Conservation (phyloP, 371 early-diverging fungal genomes). For the Mortierella sp. region DNA sequence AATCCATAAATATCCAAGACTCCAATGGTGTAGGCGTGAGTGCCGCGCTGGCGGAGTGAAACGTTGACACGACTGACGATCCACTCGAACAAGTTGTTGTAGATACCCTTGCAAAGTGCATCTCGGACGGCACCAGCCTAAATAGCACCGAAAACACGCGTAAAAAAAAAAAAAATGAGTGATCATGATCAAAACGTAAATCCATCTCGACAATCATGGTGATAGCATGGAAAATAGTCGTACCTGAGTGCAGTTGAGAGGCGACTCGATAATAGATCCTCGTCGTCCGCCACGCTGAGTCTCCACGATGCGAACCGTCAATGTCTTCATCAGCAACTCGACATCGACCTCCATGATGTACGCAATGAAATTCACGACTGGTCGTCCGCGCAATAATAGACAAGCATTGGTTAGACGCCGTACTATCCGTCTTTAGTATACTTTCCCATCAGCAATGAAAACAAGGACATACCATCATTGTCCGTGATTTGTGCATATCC, state of each 20-base stretch:
- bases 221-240: too few species aligned
- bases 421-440: not conserved
- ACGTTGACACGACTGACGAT: slow-evolving; percentile 87
- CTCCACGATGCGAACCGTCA: slow-evolving; percentile 80
- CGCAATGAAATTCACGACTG: slow-evolving; percentile 80
- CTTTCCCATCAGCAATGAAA: not conserved
- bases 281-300: slow-evolving; percentile 85
- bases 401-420: not conserved
- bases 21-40: slow-evolving; percentile 84
- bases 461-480: slow-evolving; percentile 60
- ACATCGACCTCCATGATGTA: slow-evolving; percentile 79
- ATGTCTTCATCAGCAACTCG: slow-evolving; percentile 70
- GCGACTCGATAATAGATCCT: slow-evolving; percentile 83
- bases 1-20: slow-evolving; percentile 98
- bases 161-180: not conserved
- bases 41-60: slow-evolving; percentile 73
- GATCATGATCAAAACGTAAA: too few species aligned
- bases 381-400: not conserved
- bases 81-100: slow-evolving; percentile 91
- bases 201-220: too few species aligned
- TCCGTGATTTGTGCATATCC: slow-evolving; percentile 74
- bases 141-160: not conserved
- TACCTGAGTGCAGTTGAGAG: slow-evolving; percentile 80
- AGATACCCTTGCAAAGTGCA: slow-evolving; percentile 87
- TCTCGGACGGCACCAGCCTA: slow-evolving; percentile 83